Conservation (phyloP, 306 rosid species). For the Glycyrrhiza uralensis region DNA sequence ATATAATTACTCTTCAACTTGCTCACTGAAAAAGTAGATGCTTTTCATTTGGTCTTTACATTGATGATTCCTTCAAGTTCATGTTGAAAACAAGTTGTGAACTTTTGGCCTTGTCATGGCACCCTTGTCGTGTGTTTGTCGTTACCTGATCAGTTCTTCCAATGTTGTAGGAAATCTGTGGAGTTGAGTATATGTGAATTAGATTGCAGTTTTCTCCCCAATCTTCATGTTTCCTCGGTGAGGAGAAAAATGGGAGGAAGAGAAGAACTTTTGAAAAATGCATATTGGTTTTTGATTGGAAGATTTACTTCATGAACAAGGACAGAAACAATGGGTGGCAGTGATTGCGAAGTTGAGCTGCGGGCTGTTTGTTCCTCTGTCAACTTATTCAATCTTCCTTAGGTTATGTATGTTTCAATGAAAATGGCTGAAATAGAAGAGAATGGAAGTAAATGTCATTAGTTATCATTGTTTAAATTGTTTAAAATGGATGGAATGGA, state of each 20-base stretch:
- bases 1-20: conserved; percentile 19
- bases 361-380: not conserved
- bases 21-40: conserved; percentile 27
- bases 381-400: not conserved
- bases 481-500: not conserved
- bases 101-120: not conserved
- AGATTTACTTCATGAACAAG: conserved; percentile 17
- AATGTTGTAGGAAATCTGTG: conserved; percentile 20
- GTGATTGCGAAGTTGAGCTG: not conserved
- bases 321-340: not conserved
- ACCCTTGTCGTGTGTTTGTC: conserved; percentile 3
- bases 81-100: conserved; percentile 10
- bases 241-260: not conserved
- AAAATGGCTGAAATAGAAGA: not conserved
- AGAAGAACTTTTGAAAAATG: not conserved
- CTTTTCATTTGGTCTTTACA: conserved; percentile 20
- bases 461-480: not conserved
- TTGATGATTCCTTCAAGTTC: not conserved
- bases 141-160: conserved; percentile 16
- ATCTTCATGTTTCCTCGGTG: not conserved
- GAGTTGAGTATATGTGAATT: conserved; percentile 18
- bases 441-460: not conserved
- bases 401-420: conserved; percentile 2
- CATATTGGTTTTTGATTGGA: not conserved
- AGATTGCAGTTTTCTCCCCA: not conserved